These are phyloP conservation scores for Harringtonia lauricola DNA, from an alignment of 2,329 filamentous ascomycete genomes.

Conservation along the genomic window DNA sequence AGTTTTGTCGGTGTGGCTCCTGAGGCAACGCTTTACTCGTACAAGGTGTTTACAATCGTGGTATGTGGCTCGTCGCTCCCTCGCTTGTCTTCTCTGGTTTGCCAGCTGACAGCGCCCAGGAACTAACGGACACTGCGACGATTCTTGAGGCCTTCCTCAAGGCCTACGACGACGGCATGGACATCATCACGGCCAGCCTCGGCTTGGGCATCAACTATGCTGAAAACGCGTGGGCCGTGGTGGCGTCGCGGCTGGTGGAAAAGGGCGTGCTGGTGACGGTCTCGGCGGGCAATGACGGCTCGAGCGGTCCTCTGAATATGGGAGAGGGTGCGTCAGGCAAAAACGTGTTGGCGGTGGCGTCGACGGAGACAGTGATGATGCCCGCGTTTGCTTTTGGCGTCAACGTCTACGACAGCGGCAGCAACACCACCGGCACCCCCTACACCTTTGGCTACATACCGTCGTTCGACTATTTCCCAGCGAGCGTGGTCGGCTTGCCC, in stretches of 20 bases:
- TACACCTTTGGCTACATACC: slow-evolving; percentile 24
- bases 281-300: slow-evolving; percentile 36
- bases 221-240: slow-evolving; percentile 25
- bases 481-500: slow-evolving; percentile 29
- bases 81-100: not conserved
- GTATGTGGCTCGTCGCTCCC: no score
- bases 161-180: slow-evolving; percentile 24
- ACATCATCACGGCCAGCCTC: slow-evolving; percentile 25
- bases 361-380: slow-evolving; percentile 33
- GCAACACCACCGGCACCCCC: slow-evolving; percentile 10
- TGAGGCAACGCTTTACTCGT: slow-evolving; percentile 12
- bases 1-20: slow-evolving; percentile 14
- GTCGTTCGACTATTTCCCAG: slow-evolving; percentile 24
- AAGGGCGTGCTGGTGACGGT: slow-evolving; percentile 34
- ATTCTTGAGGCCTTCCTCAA: slow-evolving; percentile 23
- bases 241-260: slow-evolving; percentile 26
- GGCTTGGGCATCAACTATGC: slow-evolving; percentile 24
- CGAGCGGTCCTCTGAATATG: slow-evolving; percentile 37
- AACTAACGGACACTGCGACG: no score
- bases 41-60: slow-evolving; percentile 14
- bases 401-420: slow-evolving; percentile 17
- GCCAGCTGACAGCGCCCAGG: no score
- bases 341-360: slow-evolving; percentile 37
- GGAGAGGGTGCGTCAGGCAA: slow-evolving; percentile 35
- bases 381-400: slow-evolving; percentile 12